A percentile compares a stretch with the other conserved stretches of the same genome.
Conservation (phyloP, 139 green algal species). For the Volvox reticuliferus region DNA sequence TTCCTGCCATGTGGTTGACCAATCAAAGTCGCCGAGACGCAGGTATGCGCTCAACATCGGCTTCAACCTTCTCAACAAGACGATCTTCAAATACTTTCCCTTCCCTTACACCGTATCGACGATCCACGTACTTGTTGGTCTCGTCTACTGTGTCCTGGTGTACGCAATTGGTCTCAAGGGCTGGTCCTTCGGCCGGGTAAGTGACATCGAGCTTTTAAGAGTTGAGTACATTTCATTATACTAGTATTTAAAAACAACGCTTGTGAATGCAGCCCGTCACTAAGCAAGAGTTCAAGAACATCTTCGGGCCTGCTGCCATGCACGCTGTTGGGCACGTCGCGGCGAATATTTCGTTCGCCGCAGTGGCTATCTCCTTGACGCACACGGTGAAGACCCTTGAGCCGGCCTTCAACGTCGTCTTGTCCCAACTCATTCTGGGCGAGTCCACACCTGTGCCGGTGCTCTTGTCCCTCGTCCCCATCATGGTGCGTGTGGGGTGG, state of each 20-base stretch:
- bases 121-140: constrained; percentile 92
- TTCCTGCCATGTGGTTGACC: constrained; percentile 7
- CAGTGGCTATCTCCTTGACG: constrained; percentile 98
- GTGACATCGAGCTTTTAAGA: not conserved
- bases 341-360: constrained; percentile 98
- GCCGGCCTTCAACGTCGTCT: constrained; percentile 96
- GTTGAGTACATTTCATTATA: not conserved
- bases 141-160: constrained; percentile 85
- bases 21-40: constrained; percentile 4
- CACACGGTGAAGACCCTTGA: constrained; percentile 99
- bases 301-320: constrained; percentile 93
- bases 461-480: constrained; percentile 90
- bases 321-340: constrained; percentile 97
- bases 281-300: constrained; percentile 87
- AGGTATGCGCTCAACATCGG: constrained; percentile 97
- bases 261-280: constrained; percentile 74
- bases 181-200: constrained; percentile 89
- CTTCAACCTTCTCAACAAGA: constrained; percentile 99
- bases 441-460: constrained; percentile 89
- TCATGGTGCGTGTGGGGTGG: constrained; percentile 82
- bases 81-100: constrained; percentile 99
- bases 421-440: constrained; percentile 88
- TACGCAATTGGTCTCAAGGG: constrained; percentile 92
- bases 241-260: not conserved
- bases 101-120: constrained; percentile 96